Evolutionary conservation across 345 rosid genomes (phyloP), one percentile per base, ranked within the genome.

Genomic region (Psidium guajava): DNA sequence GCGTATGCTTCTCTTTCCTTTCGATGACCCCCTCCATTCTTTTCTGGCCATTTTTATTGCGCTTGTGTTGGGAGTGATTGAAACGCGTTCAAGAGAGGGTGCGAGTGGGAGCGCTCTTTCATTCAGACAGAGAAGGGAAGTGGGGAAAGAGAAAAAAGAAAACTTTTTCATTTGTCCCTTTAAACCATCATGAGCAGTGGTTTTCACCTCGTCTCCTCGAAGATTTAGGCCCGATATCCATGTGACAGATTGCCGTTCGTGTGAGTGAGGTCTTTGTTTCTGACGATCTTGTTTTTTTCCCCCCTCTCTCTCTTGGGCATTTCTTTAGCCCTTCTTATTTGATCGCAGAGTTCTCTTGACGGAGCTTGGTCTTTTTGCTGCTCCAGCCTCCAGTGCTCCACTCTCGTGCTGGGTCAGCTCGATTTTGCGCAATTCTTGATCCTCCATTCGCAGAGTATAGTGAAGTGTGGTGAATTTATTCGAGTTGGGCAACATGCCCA

Each of bases 401-500:
- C n/a, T n/a, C n/a, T n/a, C n/a, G n/a, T n/a, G 75, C 42, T 32
- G 8, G 44, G 24, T 18, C 59, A 50, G 54, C 44, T 85, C 58
- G 36, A 54, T 50, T 74, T 86, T 24, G n/a, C 83, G 84, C 10
- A 44, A 24, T 81, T 81, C 44, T 83, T n/a, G 75, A 69, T 59
- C 82, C 83, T 86, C 83, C 44, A 50, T 50, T 11, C 44, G n/a
- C 83, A 53, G 57, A 54, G 55, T 32, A 14, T 24, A 2, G 44
- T 9, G 24, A 32, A 64, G 40, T 52, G n/a, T n/a, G n/a, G n/a
- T n/a, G n/a, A n/a, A n/a, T n/a, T n/a, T n/a, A n/a, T n/a, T n/a
- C n/a, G n/a, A n/a, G n/a, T 53, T 82, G 55, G 83, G 86, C n/a
- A 86, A 81, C 88, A 93, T 91, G 95, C 82, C 93, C 59, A 89